A percentile compares a stretch with the other conserved stretches of the same genome.
Evolutionary conservation across 2,329 filamentous ascomycete species (phyloP).

Genomic region (Hysterium pulicare): DNA sequence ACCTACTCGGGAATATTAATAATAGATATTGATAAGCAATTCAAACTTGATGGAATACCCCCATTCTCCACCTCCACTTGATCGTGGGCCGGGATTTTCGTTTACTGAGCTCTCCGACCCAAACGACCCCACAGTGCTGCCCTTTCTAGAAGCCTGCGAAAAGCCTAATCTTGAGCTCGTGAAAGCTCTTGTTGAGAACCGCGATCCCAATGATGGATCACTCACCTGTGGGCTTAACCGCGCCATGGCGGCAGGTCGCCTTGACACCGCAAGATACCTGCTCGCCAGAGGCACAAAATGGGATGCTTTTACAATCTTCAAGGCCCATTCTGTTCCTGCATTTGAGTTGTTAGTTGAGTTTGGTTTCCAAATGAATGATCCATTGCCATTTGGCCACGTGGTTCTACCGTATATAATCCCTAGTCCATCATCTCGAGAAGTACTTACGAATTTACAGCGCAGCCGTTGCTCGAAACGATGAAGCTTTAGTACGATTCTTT

Average conservation of each 20-base stretch:
- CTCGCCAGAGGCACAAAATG: conserved; percentile 3
- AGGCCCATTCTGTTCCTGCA: conserved; percentile 2
- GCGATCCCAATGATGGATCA: conserved; percentile 1
- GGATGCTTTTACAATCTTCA: background rate
- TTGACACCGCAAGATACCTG: conserved; percentile 4
- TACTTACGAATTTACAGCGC: no score
- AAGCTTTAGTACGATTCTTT: conserved; percentile 1
- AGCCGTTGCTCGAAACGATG: conserved; percentile 2
- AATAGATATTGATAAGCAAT: no score
- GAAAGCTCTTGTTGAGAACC: conserved; percentile 1
- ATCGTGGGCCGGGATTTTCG: no score
- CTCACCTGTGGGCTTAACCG: conserved; percentile 6
- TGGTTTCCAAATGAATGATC: conserved; percentile 7
- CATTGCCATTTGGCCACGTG: background rate
- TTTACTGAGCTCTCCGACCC: no score
- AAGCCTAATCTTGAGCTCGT: conserved; percentile 4
- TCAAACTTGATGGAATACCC: no score
- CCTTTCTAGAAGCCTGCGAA: conserved; percentile 3
- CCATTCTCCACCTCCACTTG: no score
- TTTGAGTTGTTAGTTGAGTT: conserved; percentile 7
- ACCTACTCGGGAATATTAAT: no score
- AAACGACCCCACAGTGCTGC: background rate
- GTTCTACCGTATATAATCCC: conserved; percentile 7
- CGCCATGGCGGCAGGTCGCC: background rate
- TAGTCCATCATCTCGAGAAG: no score